These are phyloP conservation scores for Paxillus ammoniavirescens DNA, from an alignment of 768 basidiomycete species.

Conservation along the genomic window DNA sequence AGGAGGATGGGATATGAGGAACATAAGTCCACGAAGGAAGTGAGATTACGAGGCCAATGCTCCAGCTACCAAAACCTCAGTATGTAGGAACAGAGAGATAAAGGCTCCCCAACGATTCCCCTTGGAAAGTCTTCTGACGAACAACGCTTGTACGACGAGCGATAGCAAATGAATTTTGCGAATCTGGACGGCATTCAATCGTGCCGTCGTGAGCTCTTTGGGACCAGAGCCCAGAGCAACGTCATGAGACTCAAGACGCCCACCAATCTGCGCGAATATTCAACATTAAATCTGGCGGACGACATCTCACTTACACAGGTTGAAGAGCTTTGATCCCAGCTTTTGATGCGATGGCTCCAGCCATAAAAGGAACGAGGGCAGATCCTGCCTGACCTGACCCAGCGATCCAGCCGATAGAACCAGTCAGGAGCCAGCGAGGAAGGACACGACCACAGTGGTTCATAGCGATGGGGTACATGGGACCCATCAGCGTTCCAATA, in stretches of 20 bases:
- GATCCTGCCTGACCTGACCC: conserved; percentile 52
- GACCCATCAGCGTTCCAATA: conserved; percentile 69
- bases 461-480: conserved; percentile 62
- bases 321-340: conserved; percentile 45
- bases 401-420: conserved; percentile 49
- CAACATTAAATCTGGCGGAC: not conserved
- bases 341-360: conserved; percentile 41
- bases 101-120: not conserved
- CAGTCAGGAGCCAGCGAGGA: conserved; percentile 35
- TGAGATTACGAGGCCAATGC: too few species aligned
- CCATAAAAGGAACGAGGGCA: conserved; percentile 50
- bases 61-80: not conserved
- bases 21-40: too few species aligned
- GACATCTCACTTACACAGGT: conserved; percentile 41
- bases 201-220: conserved; percentile 16
- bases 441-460: conserved; percentile 35
- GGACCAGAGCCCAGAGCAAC: conserved; percentile 38
- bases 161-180: not conserved
- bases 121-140: not conserved
- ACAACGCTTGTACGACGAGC: not conserved
- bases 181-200: not conserved
- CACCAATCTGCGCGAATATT: conserved; percentile 18
- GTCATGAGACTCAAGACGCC: conserved; percentile 40
- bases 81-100: not conserved
- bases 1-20: too few species aligned